These are phyloP conservation scores for Pythium sp. DNA, from an alignment of 352 stramenopile species.

Conservation along the genomic window DNA sequence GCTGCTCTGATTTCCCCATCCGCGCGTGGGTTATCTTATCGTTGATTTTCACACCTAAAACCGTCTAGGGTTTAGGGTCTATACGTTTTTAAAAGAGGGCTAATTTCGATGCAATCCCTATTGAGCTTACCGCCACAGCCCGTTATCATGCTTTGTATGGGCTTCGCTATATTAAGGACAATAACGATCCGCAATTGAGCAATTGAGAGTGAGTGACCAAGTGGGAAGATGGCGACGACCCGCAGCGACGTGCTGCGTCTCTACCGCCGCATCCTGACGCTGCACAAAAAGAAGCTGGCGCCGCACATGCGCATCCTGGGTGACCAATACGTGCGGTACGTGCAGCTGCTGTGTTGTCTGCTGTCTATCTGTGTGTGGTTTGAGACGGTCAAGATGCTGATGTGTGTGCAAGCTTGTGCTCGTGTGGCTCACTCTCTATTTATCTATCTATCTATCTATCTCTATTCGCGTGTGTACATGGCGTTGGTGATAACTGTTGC, in stretches of 20 bases:
- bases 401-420: background rate
- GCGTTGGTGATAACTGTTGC: background rate
- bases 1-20: constrained; percentile 1
- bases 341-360: background rate
- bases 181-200: background rate
- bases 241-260: constrained; percentile 54
- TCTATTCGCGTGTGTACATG: background rate
- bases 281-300: constrained; percentile 70
- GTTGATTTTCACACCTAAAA: too few species aligned
- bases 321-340: constrained; percentile 77
- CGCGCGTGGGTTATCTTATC: background rate
- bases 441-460: background rate
- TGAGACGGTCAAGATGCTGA: background rate
- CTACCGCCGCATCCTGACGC: constrained; percentile 76
- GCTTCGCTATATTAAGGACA: too few species aligned
- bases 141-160: too few species aligned
- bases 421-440: background rate
- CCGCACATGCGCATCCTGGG: constrained; percentile 82
- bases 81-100: too few species aligned
- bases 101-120: too few species aligned
- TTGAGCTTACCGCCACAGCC: too few species aligned
- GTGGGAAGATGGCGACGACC: constrained; percentile 23
- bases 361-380: background rate
- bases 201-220: background rate
- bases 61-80: too few species aligned